A percentile compares a stretch with the other conserved stretches of the same genome.
Evolutionary conservation across 176 grass and related monocot species (phyloP).

Genomic region (Avena eriantha): DNA sequence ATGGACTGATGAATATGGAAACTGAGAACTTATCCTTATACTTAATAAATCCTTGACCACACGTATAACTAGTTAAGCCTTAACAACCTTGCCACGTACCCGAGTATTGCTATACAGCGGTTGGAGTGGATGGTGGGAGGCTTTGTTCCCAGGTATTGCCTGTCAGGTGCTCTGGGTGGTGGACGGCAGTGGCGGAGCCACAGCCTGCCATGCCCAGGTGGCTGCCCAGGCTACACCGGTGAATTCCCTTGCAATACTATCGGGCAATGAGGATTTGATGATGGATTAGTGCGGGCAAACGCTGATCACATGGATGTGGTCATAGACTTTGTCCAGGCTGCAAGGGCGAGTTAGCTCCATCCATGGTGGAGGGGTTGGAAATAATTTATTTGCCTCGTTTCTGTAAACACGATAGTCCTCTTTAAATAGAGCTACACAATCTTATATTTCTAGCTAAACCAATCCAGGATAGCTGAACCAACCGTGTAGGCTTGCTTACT

Average conservation of each 20-base stretch:
- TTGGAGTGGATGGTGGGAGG: not conserved
- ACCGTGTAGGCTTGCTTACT: not conserved
- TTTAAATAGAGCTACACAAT: slow-evolving; percentile 21
- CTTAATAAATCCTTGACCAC: not conserved
- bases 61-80: not conserved
- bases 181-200: not conserved
- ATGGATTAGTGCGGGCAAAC: no score
- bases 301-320: no score
- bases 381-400: not conserved
- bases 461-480: not conserved
- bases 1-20: slow-evolving; percentile 12
- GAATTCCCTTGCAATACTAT: no score
- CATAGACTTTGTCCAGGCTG: no score
- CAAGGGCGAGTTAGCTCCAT: no score
- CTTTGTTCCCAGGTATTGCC: not conserved
- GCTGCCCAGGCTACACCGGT: no score
- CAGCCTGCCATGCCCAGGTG: no score
- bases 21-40: not conserved
- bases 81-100: not conserved
- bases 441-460: not conserved
- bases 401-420: not conserved
- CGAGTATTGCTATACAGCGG: not conserved
- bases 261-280: no score
- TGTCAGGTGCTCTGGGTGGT: not conserved
- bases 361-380: not conserved